These are phyloP conservation scores for Athelia sp. DNA, from an alignment of 1,284 basidiomycete species.

Conservation along the genomic window DNA sequence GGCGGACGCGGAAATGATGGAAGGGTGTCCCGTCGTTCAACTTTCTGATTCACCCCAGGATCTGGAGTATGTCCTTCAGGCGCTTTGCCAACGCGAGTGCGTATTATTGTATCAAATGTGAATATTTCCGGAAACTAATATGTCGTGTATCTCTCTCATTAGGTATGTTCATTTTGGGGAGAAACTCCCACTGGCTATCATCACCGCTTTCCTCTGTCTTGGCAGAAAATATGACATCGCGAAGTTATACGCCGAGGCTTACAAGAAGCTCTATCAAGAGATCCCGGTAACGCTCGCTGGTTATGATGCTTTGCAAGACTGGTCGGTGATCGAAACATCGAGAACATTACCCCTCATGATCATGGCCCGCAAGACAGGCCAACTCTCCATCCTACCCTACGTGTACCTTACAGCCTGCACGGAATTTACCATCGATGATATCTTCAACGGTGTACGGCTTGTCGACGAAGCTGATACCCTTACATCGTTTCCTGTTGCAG, in stretches of 20 bases:
- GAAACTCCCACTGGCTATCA: slow-evolving; percentile 25
- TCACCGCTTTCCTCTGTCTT: slow-evolving; percentile 35
- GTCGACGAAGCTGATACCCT: not conserved
- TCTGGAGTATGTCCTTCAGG: slow-evolving; percentile 29
- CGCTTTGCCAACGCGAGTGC: slow-evolving; percentile 13
- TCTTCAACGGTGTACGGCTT: not conserved
- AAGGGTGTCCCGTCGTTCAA: slow-evolving; percentile 34
- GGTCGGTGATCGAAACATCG: not conserved
- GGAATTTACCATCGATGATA: not conserved
- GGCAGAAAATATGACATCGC: slow-evolving; percentile 41
- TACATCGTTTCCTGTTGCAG: no score
- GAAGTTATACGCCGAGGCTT: slow-evolving; percentile 32
- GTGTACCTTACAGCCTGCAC: not conserved
- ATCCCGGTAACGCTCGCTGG: slow-evolving; percentile 30
- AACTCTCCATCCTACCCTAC: not conserved
- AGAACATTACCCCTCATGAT: not conserved
- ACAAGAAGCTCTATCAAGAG: slow-evolving; percentile 27
- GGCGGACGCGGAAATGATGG: slow-evolving; percentile 23
- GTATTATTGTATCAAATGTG: not conserved
- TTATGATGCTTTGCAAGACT: not conserved
- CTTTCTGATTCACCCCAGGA: slow-evolving; percentile 29
- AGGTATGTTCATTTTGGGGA: not conserved
- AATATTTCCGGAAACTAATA: not conserved
- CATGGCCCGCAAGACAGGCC: not conserved
- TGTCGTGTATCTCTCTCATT: no score